phyloP scores from a whole-genome alignment of 2,329 filamentous ascomycete genomes.

The Xylaria sp. region DNA sequence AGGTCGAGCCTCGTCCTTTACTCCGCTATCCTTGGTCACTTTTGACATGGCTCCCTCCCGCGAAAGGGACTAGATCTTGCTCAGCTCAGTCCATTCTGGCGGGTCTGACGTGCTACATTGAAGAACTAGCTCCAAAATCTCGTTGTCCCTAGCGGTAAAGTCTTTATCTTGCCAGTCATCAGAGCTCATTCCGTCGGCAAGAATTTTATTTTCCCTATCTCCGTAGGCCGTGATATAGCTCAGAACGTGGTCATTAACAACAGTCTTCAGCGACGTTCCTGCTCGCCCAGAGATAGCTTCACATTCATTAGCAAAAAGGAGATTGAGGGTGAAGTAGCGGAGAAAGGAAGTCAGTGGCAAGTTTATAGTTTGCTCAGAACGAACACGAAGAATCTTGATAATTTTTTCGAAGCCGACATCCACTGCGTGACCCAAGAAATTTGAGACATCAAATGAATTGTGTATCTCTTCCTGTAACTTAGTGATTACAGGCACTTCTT shows the following conservation, averaged over 20 bases:
- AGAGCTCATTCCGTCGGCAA: slow-evolving; percentile 76
- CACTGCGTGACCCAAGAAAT: slow-evolving; percentile 77
- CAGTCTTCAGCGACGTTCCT: slow-evolving; percentile 73
- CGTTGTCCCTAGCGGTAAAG: slow-evolving; percentile 68
- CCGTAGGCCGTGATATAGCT: slow-evolving; percentile 77
- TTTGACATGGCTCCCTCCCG: slow-evolving; percentile 35
- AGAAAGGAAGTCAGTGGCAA: slow-evolving; percentile 73
- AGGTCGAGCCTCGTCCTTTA: neutral
- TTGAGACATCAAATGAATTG: slow-evolving; percentile 75
- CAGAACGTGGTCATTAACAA: slow-evolving; percentile 80
- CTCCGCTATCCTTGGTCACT: neutral
- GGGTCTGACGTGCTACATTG: slow-evolving; percentile 73
- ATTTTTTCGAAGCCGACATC: slow-evolving; percentile 79
- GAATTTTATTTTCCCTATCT: slow-evolving; percentile 72
- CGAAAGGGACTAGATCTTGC: slow-evolving; percentile 60
- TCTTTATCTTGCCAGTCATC: slow-evolving; percentile 81
- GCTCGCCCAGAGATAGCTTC: slow-evolving; percentile 85
- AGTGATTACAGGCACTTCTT: slow-evolving; percentile 73
- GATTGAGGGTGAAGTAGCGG: slow-evolving; percentile 80
- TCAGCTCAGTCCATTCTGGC: slow-evolving; percentile 66
- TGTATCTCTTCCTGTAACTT: slow-evolving; percentile 69
- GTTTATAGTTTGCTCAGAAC: slow-evolving; percentile 72
- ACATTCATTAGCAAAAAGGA: slow-evolving; percentile 83
- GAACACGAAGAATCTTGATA: slow-evolving; percentile 75
- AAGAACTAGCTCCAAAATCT: slow-evolving; percentile 67